A percentile compares a stretch with the other conserved stretches of the same genome.
Conservation (phyloP, 192 early-diverging fungal genomes). For the Neocallimastix lanati region DNA sequence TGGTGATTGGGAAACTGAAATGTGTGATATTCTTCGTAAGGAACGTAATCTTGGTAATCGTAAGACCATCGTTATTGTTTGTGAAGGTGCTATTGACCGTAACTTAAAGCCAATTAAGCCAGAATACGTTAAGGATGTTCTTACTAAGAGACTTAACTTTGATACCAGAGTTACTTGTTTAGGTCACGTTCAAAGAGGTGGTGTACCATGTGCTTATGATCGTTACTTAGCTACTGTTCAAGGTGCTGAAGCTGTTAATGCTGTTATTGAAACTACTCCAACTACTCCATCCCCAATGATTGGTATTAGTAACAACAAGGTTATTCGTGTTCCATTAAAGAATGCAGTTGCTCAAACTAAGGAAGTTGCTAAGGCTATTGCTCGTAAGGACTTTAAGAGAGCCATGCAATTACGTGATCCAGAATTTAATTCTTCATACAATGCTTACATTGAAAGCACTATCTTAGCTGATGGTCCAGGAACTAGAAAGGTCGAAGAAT, state of each 20-base stretch:
- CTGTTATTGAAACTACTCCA: conserved; percentile 63
- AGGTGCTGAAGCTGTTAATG: conserved; percentile 85
- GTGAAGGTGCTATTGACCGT: conserved; percentile 86
- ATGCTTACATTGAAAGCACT: conserved; percentile 24
- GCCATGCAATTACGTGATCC: conserved; percentile 80
- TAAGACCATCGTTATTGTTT: conserved; percentile 87
- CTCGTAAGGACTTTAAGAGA: conserved; percentile 58
- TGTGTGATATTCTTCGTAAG: conserved; percentile 59
- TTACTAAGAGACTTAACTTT: conserved; percentile 56
- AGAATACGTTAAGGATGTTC: conserved; percentile 63
- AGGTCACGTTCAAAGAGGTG: conserved; percentile 92
- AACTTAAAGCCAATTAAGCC: conserved; percentile 71
- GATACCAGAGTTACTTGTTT: conserved; percentile 89
- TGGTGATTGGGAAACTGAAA: conserved; percentile 67
- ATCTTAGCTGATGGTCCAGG: conserved; percentile 6
- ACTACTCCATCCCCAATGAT: conserved; percentile 84
- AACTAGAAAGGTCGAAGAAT: conserved; percentile 16
- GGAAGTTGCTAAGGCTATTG: conserved; percentile 67
- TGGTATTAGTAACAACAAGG: conserved; percentile 75
- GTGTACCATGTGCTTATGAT: conserved; percentile 74
- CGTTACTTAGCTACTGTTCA: conserved; percentile 86
- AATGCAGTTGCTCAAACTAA: conserved; percentile 75
- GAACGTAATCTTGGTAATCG: conserved; percentile 73
- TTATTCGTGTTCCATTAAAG: conserved; percentile 70
- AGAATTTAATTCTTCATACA: conserved; percentile 42